Evolutionary conservation across 2,329 filamentous ascomycete species (phyloP).

Genomic region (Stemphylium beticola): DNA sequence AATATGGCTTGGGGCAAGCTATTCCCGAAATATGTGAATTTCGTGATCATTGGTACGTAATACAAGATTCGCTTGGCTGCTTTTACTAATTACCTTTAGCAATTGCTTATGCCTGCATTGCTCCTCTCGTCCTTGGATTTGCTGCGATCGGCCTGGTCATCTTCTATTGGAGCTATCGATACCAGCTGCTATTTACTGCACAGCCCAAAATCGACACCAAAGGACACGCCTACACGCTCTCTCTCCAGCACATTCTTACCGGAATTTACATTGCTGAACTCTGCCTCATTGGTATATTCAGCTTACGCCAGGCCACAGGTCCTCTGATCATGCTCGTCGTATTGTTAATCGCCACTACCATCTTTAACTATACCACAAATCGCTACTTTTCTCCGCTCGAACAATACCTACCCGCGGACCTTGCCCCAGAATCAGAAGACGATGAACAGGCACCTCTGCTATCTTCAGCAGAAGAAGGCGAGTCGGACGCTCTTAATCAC

Average conservation of each 20-base stretch:
- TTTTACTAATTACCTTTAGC: constrained; percentile 55
- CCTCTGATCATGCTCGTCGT: constrained; percentile 40
- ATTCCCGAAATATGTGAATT: constrained; percentile 51
- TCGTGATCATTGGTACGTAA: constrained; percentile 49
- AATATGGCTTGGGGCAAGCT: constrained; percentile 50
- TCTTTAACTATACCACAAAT: constrained; percentile 45
- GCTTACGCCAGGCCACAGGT: constrained; percentile 41
- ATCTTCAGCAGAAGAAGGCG: constrained; percentile 40
- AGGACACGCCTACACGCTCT: constrained; percentile 85
- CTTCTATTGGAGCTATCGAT: constrained; percentile 87
- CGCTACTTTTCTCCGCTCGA: constrained; percentile 45
- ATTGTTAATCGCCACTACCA: constrained; percentile 40
- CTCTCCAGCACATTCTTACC: constrained; percentile 81
- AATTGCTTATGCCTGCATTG: constrained; percentile 85
- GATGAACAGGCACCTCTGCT: constrained; percentile 41
- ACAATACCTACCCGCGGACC: constrained; percentile 43
- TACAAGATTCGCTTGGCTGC: neutral
- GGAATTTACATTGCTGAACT: constrained; percentile 84
- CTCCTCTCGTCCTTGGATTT: constrained; percentile 83
- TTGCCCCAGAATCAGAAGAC: constrained; percentile 31
- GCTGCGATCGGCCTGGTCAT: constrained; percentile 77
- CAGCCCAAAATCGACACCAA: constrained; percentile 85
- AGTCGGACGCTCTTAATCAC: constrained; percentile 24
- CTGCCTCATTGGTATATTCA: constrained; percentile 85
- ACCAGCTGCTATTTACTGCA: constrained; percentile 88